Base-by-base conservation (phyloP, 2,329 filamentous ascomycete species). In the Myriosclerotinia scirpicola region DNA sequence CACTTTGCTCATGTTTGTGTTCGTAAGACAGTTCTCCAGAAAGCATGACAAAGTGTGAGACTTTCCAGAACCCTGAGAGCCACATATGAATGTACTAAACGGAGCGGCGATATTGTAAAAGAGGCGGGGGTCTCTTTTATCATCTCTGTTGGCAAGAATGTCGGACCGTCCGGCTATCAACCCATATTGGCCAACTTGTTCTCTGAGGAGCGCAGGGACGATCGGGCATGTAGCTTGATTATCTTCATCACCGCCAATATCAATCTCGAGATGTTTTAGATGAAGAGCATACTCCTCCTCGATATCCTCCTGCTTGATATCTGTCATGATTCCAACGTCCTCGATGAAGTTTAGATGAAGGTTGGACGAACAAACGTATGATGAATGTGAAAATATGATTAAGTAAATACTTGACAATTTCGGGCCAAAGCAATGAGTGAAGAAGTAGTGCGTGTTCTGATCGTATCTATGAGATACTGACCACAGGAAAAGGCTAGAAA, bases 41-140 rank as follows among this genome's bases (percentile, higher is more conserved):
- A 89, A 77, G 70, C 82, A 86, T 0, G 84, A 82, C 2, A 87
- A 77, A 0, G 85, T 87, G 67, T 89, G 84, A 26, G 82, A 85
- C 71, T 89, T 89, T 0, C 87, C 87, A 53, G 82, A 84, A 0
- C 86, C 87, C 71, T 89, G 86, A 1, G 83, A 83, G 1, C 87
- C 87, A 67, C 87, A 89, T 26, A 89, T 84, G 73, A 89, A 89
- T 0, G 81, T 78, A 0, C 85, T 87, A 69, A 81, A 85, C 0
- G 86, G 86, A 0, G 80, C 78, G 36, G 85, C 81, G 1, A 82
- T 81, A 69, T 88, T 88, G 22, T 83, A 72, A 36, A 83, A 79
- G 1, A 85, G 7, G 0, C 76, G 70, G 2, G 73, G 69, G 64
- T 77, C 76, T 14, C 30, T 20, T 4, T 1, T 7, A 14, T 2